Evolutionary conservation across 257 asterid genomes (phyloP).

Genomic region (Solanum microdontum): DNA sequence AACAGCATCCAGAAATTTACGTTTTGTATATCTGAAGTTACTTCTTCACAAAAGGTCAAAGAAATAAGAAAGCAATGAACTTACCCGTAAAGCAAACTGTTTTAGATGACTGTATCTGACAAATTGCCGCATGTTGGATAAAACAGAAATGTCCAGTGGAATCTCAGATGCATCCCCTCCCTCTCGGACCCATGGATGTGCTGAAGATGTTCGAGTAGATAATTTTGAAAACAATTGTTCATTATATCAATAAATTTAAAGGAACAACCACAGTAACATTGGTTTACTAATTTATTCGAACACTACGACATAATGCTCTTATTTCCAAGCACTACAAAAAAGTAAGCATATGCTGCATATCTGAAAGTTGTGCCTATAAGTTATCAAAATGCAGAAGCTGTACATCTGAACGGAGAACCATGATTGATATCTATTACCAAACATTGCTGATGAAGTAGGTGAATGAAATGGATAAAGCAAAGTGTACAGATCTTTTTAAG

Average conservation of each 20-base stretch:
- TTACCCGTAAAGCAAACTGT: constrained; percentile 78
- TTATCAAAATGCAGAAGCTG: not conserved
- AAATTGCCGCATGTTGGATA: constrained; percentile 69
- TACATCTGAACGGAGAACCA: not conserved
- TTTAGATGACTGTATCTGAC: constrained; percentile 63
- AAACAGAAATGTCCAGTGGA: constrained; percentile 70
- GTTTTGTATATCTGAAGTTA: not conserved
- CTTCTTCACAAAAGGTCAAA: not conserved
- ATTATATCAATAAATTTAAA: not conserved
- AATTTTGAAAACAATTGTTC: not conserved
- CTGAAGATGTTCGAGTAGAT: constrained; percentile 23
- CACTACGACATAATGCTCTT: not conserved
- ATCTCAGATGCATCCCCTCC: constrained; percentile 85
- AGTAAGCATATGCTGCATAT: not conserved
- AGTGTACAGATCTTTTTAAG: not conserved
- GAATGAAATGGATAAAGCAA: not conserved
- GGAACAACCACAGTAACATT: not conserved
- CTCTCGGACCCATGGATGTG: constrained; percentile 84
- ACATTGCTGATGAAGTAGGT: not conserved
- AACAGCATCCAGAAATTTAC: not conserved
- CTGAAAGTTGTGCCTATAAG: not conserved
- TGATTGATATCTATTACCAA: not conserved
- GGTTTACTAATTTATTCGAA: not conserved
- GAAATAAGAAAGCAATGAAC: not conserved
- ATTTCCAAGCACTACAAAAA: not conserved